Evolutionary conservation across 2,329 filamentous ascomycete genomes (phyloP).

Genomic region (Neocatenulostroma microsporum): DNA sequence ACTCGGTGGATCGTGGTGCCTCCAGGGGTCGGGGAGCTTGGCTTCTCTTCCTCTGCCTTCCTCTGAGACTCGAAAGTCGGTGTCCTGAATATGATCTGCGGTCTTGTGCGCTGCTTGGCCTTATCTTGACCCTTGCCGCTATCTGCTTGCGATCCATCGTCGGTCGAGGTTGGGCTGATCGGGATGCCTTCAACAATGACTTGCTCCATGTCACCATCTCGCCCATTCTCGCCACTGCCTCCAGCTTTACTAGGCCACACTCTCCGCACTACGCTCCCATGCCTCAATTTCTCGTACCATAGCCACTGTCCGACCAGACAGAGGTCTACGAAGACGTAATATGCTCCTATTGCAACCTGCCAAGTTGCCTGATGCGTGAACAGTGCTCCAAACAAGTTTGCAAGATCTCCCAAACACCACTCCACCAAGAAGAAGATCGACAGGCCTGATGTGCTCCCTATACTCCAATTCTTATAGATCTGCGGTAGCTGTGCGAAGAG

Average conservation of each 20-base stretch:
- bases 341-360: slow-evolving; percentile 57
- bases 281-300: slow-evolving; percentile 55
- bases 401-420: slow-evolving; percentile 58
- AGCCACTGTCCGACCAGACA: slow-evolving; percentile 56
- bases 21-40: slow-evolving; percentile 16
- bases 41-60: slow-evolving; percentile 21
- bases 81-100: slow-evolving; percentile 24
- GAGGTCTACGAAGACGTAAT: slow-evolving; percentile 60
- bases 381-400: slow-evolving; percentile 55
- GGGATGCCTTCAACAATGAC: slow-evolving; percentile 28
- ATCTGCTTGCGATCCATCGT: slow-evolving; percentile 7
- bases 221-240: slow-evolving; percentile 9
- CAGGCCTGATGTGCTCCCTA: slow-evolving; percentile 57
- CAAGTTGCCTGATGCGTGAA: slow-evolving; percentile 58
- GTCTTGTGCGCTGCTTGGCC: slow-evolving; percentile 14
- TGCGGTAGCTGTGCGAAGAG: slow-evolving; percentile 62
- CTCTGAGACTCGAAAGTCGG: slow-evolving; percentile 23
- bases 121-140: not conserved
- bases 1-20: slow-evolving; percentile 22
- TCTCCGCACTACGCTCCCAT: slow-evolving; percentile 39
- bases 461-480: slow-evolving; percentile 59
- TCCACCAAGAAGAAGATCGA: slow-evolving; percentile 59
- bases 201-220: slow-evolving; percentile 18
- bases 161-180: slow-evolving; percentile 7
- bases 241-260: slow-evolving; percentile 21